These are phyloP conservation scores for Cryphonectria carpinicola DNA, from an alignment of 2,329 filamentous ascomycete species.

Conservation along the genomic window DNA sequence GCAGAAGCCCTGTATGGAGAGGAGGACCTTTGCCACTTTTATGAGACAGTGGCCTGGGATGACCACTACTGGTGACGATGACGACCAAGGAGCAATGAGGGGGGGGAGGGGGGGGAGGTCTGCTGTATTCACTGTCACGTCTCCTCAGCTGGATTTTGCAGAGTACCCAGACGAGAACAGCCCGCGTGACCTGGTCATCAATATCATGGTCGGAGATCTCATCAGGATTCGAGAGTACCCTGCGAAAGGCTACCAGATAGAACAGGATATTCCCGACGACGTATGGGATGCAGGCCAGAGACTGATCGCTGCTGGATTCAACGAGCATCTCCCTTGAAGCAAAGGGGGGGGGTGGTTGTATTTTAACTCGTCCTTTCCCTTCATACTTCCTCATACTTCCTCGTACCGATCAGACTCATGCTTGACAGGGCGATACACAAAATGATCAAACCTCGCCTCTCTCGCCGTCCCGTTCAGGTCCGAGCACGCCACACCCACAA, in stretches of 20 bases:
- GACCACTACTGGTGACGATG: neutral
- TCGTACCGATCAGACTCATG: constrained; percentile 55
- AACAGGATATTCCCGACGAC: constrained; percentile 45
- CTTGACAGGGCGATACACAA: constrained; percentile 53
- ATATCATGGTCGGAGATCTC: constrained; percentile 51
- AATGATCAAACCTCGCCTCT: constrained; percentile 55
- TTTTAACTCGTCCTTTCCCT: too few species aligned
- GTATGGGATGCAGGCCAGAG: constrained; percentile 48
- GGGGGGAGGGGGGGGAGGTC: constrained; percentile 21
- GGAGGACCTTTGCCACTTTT: constrained; percentile 51
- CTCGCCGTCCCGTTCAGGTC: constrained; percentile 56
- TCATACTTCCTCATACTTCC: neutral
- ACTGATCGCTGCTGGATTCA: constrained; percentile 44
- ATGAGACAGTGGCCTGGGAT: constrained; percentile 49
- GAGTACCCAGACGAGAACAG: constrained; percentile 49
- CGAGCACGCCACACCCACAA: constrained; percentile 60
- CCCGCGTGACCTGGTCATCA: constrained; percentile 46
- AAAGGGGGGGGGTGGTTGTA: too few species aligned
- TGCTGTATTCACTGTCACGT: constrained; percentile 45
- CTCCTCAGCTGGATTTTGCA: constrained; percentile 43
- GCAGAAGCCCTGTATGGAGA: constrained; percentile 55
- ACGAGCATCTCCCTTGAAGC: constrained; percentile 43
- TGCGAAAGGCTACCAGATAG: constrained; percentile 47
- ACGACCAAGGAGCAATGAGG: neutral
- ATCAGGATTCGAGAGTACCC: constrained; percentile 49